These are phyloP conservation scores for Raddia guianensis DNA, from an alignment of 176 grass and related monocot genomes.

Conservation along the genomic window DNA sequence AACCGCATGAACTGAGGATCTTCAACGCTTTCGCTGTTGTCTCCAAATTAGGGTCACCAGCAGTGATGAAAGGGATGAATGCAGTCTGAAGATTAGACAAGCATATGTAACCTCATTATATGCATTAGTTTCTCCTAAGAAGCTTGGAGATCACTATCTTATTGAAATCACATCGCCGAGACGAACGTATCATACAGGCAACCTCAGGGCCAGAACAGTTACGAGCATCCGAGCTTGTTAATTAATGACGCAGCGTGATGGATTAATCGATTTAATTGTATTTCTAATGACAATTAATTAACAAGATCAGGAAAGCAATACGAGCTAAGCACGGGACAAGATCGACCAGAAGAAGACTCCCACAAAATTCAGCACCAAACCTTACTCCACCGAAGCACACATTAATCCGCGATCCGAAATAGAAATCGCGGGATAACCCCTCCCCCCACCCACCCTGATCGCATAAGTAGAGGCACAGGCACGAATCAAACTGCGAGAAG, in stretches of 20 bases:
- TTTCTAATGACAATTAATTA: background rate
- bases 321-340: background rate
- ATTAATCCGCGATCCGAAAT: too few species aligned
- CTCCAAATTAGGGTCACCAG: constrained; percentile 82
- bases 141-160: background rate
- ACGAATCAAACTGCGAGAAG: too few species aligned
- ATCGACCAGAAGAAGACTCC: background rate
- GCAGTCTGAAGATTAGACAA: constrained; percentile 51
- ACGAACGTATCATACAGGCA: background rate
- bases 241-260: background rate
- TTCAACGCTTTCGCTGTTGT: constrained; percentile 80
- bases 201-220: background rate
- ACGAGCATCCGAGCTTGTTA: background rate
- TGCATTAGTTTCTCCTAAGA: background rate
- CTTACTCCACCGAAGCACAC: background rate
- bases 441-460: too few species aligned
- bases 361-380: background rate
- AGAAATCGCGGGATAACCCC: too few species aligned
- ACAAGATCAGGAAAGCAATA: background rate
- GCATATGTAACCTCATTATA: background rate
- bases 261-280: background rate
- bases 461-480: too few species aligned
- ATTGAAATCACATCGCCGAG: background rate
- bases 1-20: constrained; percentile 82
- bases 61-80: constrained; percentile 87